These are phyloP conservation scores for Fusarium drepaniforme DNA, from an alignment of 2,329 filamentous ascomycete genomes.

Conservation along the genomic window DNA sequence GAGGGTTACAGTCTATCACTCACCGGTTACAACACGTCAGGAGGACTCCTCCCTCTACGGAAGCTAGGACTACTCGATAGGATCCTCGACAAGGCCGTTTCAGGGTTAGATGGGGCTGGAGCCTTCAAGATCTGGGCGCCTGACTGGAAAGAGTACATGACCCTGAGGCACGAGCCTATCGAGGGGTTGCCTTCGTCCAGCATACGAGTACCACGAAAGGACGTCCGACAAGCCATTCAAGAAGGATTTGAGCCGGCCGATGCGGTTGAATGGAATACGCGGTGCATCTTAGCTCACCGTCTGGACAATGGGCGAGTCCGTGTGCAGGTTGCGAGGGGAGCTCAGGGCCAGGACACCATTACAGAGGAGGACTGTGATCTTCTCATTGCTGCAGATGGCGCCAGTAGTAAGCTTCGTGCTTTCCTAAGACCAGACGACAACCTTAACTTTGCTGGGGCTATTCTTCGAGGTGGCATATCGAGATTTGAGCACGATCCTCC, in stretches of 20 bases:
- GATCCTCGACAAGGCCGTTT: slow-evolving; percentile 47
- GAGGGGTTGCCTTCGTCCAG: slow-evolving; percentile 50
- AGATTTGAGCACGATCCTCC: slow-evolving; percentile 51
- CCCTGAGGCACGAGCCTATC: slow-evolving; percentile 46
- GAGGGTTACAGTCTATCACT: slow-evolving; percentile 57
- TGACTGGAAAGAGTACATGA: slow-evolving; percentile 51
- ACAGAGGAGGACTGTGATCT: slow-evolving; percentile 52
- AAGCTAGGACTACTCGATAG: slow-evolving; percentile 54
- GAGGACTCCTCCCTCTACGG: slow-evolving; percentile 53
- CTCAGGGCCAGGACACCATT: not conserved
- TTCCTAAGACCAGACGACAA: slow-evolving; percentile 53
- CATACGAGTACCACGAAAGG: slow-evolving; percentile 53
- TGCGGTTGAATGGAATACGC: slow-evolving; percentile 43
- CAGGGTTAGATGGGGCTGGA: slow-evolving; percentile 46
- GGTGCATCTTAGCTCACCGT: slow-evolving; percentile 41
- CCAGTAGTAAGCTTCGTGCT: slow-evolving; percentile 55
- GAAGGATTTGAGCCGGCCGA: slow-evolving; percentile 36
- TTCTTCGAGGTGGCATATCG: slow-evolving; percentile 54
- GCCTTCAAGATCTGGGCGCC: slow-evolving; percentile 56
- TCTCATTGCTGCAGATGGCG: slow-evolving; percentile 60
- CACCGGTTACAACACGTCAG: slow-evolving; percentile 48
- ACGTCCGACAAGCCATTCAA: slow-evolving; percentile 51
- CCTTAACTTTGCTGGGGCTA: slow-evolving; percentile 54
- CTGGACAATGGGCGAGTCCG: slow-evolving; percentile 40
- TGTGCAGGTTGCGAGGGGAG: slow-evolving; percentile 31